Conservation (phyloP, 1,139 yeast genomes). For the Suhomyces chickasaworum region DNA sequence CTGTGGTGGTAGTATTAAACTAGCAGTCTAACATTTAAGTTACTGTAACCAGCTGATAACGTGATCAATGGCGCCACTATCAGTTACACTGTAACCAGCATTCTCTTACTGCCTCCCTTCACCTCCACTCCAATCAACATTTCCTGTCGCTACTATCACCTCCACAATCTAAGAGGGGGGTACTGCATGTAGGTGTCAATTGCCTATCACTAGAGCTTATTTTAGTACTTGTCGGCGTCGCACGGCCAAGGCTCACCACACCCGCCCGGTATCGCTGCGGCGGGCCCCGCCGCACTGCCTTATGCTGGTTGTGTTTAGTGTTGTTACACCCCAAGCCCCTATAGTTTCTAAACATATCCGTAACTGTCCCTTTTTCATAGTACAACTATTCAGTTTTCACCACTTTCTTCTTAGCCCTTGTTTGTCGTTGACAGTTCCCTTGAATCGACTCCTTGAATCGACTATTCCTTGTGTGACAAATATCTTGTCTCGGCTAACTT, state of each 20-base stretch:
- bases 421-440: background rate
- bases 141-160: background rate
- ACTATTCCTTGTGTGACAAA: background rate
- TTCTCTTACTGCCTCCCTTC: no score
- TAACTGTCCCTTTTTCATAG: background rate
- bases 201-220: background rate
- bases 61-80: no score
- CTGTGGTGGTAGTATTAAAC: background rate
- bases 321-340: slow-evolving; percentile 1
- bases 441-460: background rate
- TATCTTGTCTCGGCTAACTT: background rate
- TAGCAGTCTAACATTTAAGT: background rate
- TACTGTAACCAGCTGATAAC: background rate
- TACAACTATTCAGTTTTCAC: background rate
- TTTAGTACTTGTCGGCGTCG: background rate
- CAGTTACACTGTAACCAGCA: no score
- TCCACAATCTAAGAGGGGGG: background rate
- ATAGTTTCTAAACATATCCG: background rate
- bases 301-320: slow-evolving; percentile 2
- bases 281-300: slow-evolving; percentile 1
- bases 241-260: background rate
- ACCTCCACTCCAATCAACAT: background rate
- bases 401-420: background rate
- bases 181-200: background rate
- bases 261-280: background rate